Percentiles rank a stretch among this genome's conserved stretches.
These are phyloP conservation scores for Plantago coronopus DNA, from an alignment of 305 asterid genomes.

Conservation along the genomic window DNA sequence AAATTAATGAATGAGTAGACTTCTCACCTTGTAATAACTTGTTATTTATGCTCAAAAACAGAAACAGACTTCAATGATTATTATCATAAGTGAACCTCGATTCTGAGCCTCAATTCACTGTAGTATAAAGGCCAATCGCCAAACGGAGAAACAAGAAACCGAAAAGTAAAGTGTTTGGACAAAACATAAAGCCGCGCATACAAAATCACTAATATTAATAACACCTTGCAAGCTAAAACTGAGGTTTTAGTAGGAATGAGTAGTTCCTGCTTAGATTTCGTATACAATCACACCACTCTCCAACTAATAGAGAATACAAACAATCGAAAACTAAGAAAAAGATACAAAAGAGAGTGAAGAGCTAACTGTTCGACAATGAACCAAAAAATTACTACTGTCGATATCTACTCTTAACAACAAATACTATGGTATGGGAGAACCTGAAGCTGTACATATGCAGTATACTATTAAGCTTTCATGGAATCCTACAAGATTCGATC, in stretches of 20 bases:
- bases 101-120: no score
- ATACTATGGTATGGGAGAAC: neutral
- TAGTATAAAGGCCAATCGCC: neutral
- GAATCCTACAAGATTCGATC: conserved; percentile 77
- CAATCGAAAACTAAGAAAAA: neutral
- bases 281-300: conserved; percentile 12
- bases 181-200: neutral
- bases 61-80: no score
- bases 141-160: neutral
- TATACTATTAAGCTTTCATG: conserved; percentile 30
- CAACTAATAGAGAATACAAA: conserved; percentile 4
- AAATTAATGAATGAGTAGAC: neutral
- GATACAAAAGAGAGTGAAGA: neutral
- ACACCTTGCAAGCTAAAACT: conserved; percentile 8
- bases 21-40: no score
- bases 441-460: conserved; percentile 12
- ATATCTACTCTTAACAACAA: conserved; percentile 7
- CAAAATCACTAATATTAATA: neutral
- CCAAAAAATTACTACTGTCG: conserved; percentile 13
- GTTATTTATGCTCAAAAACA: no score
- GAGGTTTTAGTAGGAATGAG: neutral
- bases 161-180: neutral
- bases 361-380: neutral
- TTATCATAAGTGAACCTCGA: no score
- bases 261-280: conserved; percentile 2